A percentile compares a stretch with the other conserved stretches of the same genome.
Conservation (phyloP, 495 filamentous ascomycete genomes). For the Aspergillus indologenus region DNA sequence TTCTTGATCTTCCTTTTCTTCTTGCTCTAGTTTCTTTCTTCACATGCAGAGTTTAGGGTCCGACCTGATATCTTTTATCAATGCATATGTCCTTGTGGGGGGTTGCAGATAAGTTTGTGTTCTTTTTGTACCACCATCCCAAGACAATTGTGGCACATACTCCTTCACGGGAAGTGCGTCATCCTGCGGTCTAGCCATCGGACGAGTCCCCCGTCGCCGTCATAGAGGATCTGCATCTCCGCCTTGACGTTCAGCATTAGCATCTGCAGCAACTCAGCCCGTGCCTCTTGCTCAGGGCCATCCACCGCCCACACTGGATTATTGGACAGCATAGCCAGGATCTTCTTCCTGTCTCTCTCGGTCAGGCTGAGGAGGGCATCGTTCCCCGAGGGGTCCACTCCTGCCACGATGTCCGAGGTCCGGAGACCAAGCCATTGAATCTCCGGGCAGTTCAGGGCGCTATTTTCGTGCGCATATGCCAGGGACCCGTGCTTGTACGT, state of each 20-base stretch:
- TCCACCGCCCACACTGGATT: conserved; percentile 44
- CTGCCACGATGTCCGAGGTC: conserved; percentile 52
- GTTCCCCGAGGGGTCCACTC: conserved; percentile 21
- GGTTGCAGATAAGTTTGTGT: not conserved
- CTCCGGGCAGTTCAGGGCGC: conserved; percentile 50
- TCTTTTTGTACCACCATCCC: not conserved
- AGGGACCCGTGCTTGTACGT: conserved; percentile 85
- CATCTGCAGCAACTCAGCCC: conserved; percentile 77
- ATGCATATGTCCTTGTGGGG: not conserved
- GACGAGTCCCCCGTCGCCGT: conserved; percentile 53
- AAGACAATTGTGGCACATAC: not conserved
- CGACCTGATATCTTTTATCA: not conserved
- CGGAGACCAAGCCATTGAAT: conserved; percentile 75
- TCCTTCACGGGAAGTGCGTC: not conserved
- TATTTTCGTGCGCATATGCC: conserved; percentile 67
- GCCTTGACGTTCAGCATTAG: conserved; percentile 81
- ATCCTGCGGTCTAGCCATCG: conserved; percentile 59
- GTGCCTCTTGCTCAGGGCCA: conserved; percentile 53
- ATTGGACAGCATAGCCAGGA: conserved; percentile 59
- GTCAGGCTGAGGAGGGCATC: conserved; percentile 54
- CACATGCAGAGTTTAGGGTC: not conserved
- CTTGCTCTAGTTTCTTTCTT: not conserved
- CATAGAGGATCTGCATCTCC: conserved; percentile 82
- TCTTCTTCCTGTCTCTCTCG: conserved; percentile 65
- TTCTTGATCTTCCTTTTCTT: not conserved